Conservation (phyloP, 2,329 filamentous ascomycete species). For the Madurella fahalii region DNA sequence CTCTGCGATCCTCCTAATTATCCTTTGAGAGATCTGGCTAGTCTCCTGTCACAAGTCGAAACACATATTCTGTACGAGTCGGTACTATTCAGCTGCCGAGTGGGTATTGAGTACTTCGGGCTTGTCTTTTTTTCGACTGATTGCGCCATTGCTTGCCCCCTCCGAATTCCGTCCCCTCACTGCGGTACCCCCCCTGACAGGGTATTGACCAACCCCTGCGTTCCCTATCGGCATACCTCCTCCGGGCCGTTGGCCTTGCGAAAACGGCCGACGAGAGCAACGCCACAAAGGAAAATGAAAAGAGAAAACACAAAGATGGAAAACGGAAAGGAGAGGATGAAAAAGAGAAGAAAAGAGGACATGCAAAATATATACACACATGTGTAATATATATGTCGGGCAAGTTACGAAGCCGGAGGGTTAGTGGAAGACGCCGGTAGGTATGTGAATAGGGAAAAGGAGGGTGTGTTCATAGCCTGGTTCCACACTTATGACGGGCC, state of each 20-base stretch:
- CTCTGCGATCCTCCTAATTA: background rate
- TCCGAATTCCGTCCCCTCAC: slow-evolving; percentile 11
- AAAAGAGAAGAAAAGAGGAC: no score
- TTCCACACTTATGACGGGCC: slow-evolving; percentile 6
- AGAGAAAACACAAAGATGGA: background rate
- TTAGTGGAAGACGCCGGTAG: no score
- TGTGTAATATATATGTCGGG: no score
- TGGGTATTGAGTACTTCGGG: slow-evolving; percentile 20
- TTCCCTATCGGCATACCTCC: no score
- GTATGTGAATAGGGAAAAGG: no score
- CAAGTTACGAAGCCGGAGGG: no score
- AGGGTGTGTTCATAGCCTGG: no score
- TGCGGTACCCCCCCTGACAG: background rate
- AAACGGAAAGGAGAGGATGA: no score
- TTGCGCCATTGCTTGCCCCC: slow-evolving; percentile 27
- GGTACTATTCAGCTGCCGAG: slow-evolving; percentile 2
- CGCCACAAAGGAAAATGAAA: background rate
- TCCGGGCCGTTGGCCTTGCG: no score
- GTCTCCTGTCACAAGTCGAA: background rate
- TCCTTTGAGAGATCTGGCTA: background rate
- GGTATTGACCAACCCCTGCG: no score
- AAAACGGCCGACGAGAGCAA: no score
- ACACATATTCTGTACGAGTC: slow-evolving; percentile 20
- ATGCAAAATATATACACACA: no score
- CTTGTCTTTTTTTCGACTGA: slow-evolving; percentile 19